Percentiles rank a stretch among this genome's conserved stretches.
Evolutionary conservation across 108 stramenopile species (phyloP).

Genomic region (Cyclotella atomus): DNA sequence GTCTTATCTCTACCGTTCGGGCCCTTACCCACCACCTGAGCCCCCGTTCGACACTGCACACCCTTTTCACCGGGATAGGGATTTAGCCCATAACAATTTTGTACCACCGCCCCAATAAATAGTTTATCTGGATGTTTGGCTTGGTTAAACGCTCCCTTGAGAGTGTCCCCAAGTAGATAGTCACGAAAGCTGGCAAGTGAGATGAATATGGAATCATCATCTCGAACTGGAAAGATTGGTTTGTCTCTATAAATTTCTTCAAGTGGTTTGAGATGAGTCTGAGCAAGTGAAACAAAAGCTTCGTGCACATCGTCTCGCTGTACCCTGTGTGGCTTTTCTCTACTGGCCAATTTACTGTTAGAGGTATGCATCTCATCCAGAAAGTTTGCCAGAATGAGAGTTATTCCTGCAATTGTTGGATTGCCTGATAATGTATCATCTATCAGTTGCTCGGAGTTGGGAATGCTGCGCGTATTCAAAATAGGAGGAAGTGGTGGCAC

Average conservation of each 20-base stretch:
- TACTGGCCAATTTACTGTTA: slow-evolving; percentile 25
- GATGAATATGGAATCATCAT: slow-evolving; percentile 84
- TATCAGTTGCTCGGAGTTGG: slow-evolving; percentile 34
- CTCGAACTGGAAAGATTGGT: slow-evolving; percentile 61
- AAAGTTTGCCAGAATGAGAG: slow-evolving; percentile 48
- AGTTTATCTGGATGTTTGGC: slow-evolving; percentile 85
- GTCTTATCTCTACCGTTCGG: slow-evolving; percentile 51
- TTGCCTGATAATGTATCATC: slow-evolving; percentile 48
- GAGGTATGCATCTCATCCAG: slow-evolving; percentile 45
- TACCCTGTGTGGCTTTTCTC: slow-evolving; percentile 11
- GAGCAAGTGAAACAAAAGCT: slow-evolving; percentile 51
- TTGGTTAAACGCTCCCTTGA: slow-evolving; percentile 82
- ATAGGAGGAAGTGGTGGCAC: slow-evolving; percentile 44
- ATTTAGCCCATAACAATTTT: slow-evolving; percentile 89
- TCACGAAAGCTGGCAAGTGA: slow-evolving; percentile 91
- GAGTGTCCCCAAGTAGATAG: slow-evolving; percentile 77
- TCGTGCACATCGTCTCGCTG: slow-evolving; percentile 49
- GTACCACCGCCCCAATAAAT: slow-evolving; percentile 86
- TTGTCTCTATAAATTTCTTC: slow-evolving; percentile 58
- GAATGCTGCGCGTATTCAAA: slow-evolving; percentile 20
- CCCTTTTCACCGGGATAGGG: slow-evolving; percentile 44
- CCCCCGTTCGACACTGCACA: slow-evolving; percentile 77
- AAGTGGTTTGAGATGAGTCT: slow-evolving; percentile 48
- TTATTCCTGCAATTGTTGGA: slow-evolving; percentile 68
- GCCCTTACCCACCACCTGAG: slow-evolving; percentile 73